phyloP scores from a whole-genome alignment of 306 rosid species.

The Rosa multiflora region DNA sequence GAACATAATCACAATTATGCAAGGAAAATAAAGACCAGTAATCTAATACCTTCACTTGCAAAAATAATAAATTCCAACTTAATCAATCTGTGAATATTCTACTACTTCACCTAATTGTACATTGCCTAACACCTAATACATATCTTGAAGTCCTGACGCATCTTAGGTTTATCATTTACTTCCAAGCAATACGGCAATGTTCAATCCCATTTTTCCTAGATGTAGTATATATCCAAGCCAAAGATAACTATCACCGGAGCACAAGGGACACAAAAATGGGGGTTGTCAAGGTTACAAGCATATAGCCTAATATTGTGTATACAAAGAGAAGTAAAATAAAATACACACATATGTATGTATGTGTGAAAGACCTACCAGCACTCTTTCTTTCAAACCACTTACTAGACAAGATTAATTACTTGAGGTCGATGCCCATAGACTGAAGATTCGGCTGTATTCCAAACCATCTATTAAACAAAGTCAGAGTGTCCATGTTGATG shows the following conservation, averaged over 20 bases:
- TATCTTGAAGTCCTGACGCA: neutral
- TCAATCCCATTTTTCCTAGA: neutral
- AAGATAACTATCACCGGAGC: neutral
- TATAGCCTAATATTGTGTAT: constrained; percentile 12
- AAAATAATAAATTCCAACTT: too few species aligned
- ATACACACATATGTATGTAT: too few species aligned
- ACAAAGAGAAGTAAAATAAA: neutral
- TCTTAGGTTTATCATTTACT: neutral
- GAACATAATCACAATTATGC: neutral
- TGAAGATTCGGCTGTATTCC: constrained; percentile 95
- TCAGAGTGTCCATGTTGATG: constrained; percentile 12
- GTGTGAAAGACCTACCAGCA: too few species aligned
- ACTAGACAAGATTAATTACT: constrained; percentile 57
- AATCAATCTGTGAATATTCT: neutral
- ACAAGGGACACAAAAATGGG: neutral
- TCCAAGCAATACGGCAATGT: neutral
- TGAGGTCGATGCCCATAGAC: constrained; percentile 87
- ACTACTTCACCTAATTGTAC: neutral
- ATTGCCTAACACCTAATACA: neutral
- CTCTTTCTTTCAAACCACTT: too few species aligned
- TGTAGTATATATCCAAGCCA: neutral
- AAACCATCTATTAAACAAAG: constrained; percentile 73
- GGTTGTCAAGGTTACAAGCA: neutral
- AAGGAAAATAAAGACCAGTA: neutral
- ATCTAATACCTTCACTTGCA: neutral